phyloP scores from a whole-genome alignment of 78 protist genomes.

The Dictyostelium discoideum region dicty_2.7 NC_007088.5:3198501-3199000 shows the following conservation, averaged over 20 bases:
- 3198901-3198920: constrained; percentile 58
- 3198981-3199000: constrained; percentile 41
- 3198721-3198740: constrained; percentile 25
- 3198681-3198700: constrained; percentile 53
- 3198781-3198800: constrained; percentile 17
- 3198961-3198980: background rate
- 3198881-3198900: constrained; percentile 31
- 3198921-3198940: constrained; percentile 42
- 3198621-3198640: constrained; percentile 84
- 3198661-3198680: constrained; percentile 37
- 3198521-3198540: no score
- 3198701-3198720: constrained; percentile 48
- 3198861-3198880: constrained; percentile 23
- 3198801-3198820: constrained; percentile 62
- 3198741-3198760: constrained; percentile 60
- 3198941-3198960: constrained; percentile 56
- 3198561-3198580: constrained; percentile 29
- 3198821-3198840: constrained; percentile 36
- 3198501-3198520: no score
- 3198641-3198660: constrained; percentile 73
- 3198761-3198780: constrained; percentile 40
- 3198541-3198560: no score
- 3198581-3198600: constrained; percentile 33
- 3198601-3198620: constrained; percentile 72
- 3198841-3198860: constrained; percentile 25